Conservation (phyloP, 352 stramenopile species). For the Pythium biforme region DNA sequence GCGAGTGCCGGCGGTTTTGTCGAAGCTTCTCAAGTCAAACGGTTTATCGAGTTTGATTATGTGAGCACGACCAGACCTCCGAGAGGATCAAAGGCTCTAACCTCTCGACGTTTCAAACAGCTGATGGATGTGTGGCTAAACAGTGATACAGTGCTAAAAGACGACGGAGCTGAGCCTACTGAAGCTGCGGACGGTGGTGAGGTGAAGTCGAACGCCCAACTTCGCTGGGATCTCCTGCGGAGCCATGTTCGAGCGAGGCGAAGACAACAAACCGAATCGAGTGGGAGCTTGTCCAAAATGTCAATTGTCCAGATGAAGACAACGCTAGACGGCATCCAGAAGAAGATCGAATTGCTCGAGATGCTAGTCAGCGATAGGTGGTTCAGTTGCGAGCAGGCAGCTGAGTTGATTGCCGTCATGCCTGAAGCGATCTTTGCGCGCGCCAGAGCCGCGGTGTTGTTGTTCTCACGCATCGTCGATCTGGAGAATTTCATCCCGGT, state of each 20-base stretch:
- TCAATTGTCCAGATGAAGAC: constrained; percentile 26
- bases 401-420: constrained; percentile 37
- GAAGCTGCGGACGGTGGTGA: background rate
- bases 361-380: constrained; percentile 51
- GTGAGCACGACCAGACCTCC: constrained; percentile 76
- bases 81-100: constrained; percentile 50
- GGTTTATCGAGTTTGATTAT: constrained; percentile 67
- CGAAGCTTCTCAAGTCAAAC: constrained; percentile 14
- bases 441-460: constrained; percentile 46
- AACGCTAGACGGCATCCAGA: constrained; percentile 27
- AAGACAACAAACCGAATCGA: background rate
- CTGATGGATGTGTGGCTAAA: constrained; percentile 40
- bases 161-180: background rate
- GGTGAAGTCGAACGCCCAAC: constrained; percentile 25
- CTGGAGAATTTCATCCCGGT: constrained; percentile 73
- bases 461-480: constrained; percentile 72
- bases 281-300: background rate
- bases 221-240: constrained; percentile 44
- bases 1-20: constrained; percentile 8
- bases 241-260: constrained; percentile 28
- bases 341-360: constrained; percentile 42
- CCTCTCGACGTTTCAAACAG: constrained; percentile 55
- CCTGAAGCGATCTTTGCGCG: constrained; percentile 50
- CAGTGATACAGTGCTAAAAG: constrained; percentile 22
- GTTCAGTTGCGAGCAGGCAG: constrained; percentile 50